Evolutionary conservation across 1,139 yeast genomes (phyloP), one percentile per base, ranked within the genome.

Genomic region (Hemisphaericaspora subhashii): DNA sequence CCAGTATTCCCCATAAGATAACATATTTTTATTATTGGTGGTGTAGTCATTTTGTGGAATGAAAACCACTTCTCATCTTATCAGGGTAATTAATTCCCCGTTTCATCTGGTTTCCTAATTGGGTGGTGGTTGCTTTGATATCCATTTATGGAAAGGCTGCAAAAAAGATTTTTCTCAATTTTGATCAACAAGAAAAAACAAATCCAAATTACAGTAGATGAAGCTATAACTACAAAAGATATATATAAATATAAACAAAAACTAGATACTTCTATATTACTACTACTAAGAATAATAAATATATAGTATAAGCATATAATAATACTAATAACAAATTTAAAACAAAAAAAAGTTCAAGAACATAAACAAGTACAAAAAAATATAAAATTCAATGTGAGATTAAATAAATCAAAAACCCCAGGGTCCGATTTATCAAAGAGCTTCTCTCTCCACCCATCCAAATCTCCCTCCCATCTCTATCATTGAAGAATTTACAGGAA

Each of bases 81-180:
- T n/a, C n/a, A n/a, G n/a, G n/a, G 23, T 4, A 3, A 21, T 21
- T 21, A 21, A 21, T n/a, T n/a, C n/a, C n/a, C n/a, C n/a, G 23
- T 21, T 9, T 21, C 23, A 21, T 11, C 23, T 21, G 23, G n/a
- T 27, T 27, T 27, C 31, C 31, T 27, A 27, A 27, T 27, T 27
- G 31, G 31, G 31, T 7, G 21, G 3, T 27, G 31, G 31, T 16
- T 27, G 31, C 31, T 27, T 27, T 16, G 12, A 15, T 27, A 27
- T 15, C 31, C 31, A 6, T 27, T 27, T 27, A 15, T 27, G 31
- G 31, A 27, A 27, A 27, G 31, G 31, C 10, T 27, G 31, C 31
- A 27, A 27, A 27, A 27, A 27, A 27, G 21, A 15, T 15, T 27
- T 26, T 13, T 26, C 29, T 4, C 16, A 7, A 26, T 14, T 14